Percentiles rank a stretch among this genome's conserved stretches.
phyloP scores from a whole-genome alignment of 164 flowering plant genomes.

The Litsea cubeba region DNA sequence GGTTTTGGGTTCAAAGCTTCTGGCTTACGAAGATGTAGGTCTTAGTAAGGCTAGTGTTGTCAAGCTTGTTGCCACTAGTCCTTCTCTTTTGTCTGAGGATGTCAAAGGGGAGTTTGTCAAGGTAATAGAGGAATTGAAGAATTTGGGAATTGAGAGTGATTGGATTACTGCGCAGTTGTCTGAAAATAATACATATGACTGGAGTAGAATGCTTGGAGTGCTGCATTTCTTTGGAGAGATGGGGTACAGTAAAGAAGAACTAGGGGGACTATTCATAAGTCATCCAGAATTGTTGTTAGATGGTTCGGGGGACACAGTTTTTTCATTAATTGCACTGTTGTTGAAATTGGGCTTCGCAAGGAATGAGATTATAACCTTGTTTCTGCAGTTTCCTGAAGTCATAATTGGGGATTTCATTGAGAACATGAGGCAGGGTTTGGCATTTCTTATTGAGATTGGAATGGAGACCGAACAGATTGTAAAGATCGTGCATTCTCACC shows the following conservation, averaged over 20 bases:
- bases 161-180: constrained; percentile 41
- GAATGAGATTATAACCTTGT: constrained; percentile 27
- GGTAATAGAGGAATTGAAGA: constrained; percentile 36
- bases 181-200: constrained; percentile 34
- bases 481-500: constrained; percentile 30
- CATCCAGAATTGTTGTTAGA: constrained; percentile 49
- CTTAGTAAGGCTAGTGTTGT: constrained; percentile 24
- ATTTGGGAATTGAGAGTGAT: constrained; percentile 29
- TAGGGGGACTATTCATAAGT: constrained; percentile 26
- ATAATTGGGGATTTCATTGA: constrained; percentile 28
- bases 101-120: constrained; percentile 29
- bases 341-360: constrained; percentile 39
- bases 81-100: constrained; percentile 45
- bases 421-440: constrained; percentile 38
- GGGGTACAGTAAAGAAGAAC: constrained; percentile 36
- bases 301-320: constrained; percentile 33
- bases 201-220: constrained; percentile 41
- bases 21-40: constrained; percentile 32
- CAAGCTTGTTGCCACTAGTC: constrained; percentile 38
- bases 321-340: constrained; percentile 35
- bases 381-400: constrained; percentile 41
- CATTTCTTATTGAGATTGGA: constrained; percentile 41
- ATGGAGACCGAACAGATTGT: constrained; percentile 43
- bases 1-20: constrained; percentile 23
- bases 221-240: constrained; percentile 28